Base-by-base conservation (phyloP, 2,329 filamentous ascomycete species). In the Pestalotiopsis sp. region DNA sequence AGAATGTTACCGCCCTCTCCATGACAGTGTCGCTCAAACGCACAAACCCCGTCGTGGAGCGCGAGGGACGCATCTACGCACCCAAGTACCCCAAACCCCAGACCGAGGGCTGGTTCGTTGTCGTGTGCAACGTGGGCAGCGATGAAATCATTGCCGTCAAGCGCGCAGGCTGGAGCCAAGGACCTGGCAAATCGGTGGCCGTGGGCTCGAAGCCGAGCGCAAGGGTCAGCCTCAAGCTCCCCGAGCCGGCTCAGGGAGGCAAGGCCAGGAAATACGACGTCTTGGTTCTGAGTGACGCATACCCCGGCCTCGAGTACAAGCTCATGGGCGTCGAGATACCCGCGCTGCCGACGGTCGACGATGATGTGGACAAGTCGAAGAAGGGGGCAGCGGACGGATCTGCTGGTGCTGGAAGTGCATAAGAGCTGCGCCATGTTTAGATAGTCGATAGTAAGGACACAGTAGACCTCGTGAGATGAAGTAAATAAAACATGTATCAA, bases 51-150 rank as follows among this genome's bases (percentile, higher is more conserved):
- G 80, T 91, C 4, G 83, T 84, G 13, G 87, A 92, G 76, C 83
- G 85, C 9, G 92, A 94, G 1, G 90, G 89, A 63, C 89, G 92
- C 70, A 92, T 98, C 77, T 97, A 91, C 75, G 94, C 96, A 0
- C 95, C 97, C 2, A 87, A 89, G 25, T 98, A 97, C 81, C 95
- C 95, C 1, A 99, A 99, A 81, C 90, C 94, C 17, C 96, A 99
- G 80, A 96, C 90, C 0, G 96, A 99, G 77, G 95, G 95, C 0
- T 98, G 91, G 88, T 98, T 99, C 79, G 89, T 96, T 14, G 78
- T 98, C 25, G 86, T 97, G 0, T 91, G 90, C 6, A 90, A 92
- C 73, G 75, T 87, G 2, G 83, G 83, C 0, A 87, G 82, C 6
- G 93, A 95, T 69, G 93, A 98, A 73, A 86, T 98, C 52, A 80